A percentile compares a stretch with the other conserved stretches of the same genome.
phyloP scores from a whole-genome alignment of 164 flowering plant species.

The Warburgia ugandensis region DNA sequence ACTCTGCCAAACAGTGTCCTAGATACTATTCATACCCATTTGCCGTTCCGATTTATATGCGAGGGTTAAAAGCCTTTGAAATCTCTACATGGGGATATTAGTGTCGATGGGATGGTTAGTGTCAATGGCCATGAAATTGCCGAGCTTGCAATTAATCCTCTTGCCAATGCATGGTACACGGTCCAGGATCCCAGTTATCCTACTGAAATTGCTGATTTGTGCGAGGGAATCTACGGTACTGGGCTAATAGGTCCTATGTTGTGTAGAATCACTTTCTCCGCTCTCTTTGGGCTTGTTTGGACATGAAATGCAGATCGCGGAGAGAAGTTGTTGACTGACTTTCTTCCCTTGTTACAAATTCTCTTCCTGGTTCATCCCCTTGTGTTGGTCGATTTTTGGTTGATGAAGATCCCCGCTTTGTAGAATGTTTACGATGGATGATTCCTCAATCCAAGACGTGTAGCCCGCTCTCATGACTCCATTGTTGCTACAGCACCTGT shows the following conservation, averaged over 20 bases:
- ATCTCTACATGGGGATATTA: constrained; percentile 74
- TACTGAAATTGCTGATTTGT: constrained; percentile 83
- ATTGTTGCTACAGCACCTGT: too few relatives aligned
- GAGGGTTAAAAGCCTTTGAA: constrained; percentile 55
- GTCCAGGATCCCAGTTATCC: constrained; percentile 75
- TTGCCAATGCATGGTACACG: constrained; percentile 96
- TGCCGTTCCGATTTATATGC: constrained; percentile 66
- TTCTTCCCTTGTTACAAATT: too few relatives aligned
- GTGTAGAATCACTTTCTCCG: too few relatives aligned
- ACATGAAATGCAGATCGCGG: too few relatives aligned
- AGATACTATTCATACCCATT: constrained; percentile 71
- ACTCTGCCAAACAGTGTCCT: constrained; percentile 68
- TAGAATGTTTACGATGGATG: too few relatives aligned
- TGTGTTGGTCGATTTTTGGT: too few relatives aligned
- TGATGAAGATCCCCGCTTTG: too few relatives aligned
- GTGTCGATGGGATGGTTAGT: constrained; percentile 83
- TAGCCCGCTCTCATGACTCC: too few relatives aligned
- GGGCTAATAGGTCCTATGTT: constrained; percentile 86
- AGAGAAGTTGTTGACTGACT: too few relatives aligned
- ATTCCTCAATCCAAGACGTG: too few relatives aligned
- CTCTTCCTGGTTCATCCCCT: too few relatives aligned
- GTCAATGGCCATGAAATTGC: constrained; percentile 89
- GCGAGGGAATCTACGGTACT: constrained; percentile 81
- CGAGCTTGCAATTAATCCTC: constrained; percentile 83
- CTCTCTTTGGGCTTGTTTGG: too few relatives aligned